Base-by-base conservation (phyloP, 2,329 filamentous ascomycete species). In the Cercospora zeae-maydis region DNA sequence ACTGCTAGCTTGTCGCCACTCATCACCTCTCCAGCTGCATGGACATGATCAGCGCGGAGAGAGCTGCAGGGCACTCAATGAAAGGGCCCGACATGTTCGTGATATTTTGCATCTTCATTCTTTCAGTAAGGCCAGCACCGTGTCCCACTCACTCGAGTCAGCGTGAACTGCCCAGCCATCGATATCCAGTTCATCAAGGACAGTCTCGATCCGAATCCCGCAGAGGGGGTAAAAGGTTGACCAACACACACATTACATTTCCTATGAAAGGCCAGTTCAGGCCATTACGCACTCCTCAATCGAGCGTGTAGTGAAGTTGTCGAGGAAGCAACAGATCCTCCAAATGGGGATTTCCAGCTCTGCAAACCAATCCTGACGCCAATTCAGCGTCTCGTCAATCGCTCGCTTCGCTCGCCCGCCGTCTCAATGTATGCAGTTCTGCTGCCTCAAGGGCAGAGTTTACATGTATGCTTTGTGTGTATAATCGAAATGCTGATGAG, bases 361-460 rank as follows among this genome's bases (percentile, higher is more conserved):
- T 47, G 34, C 27, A 21, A 58, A 31, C 10, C 24, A 36, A 14
- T 33, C 45, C 36, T 14, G 10, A 19, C 11, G 55, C 39, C 37
- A 4, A 6, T 9, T 14, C 24, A 14, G 24, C 36, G 16, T 30
- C 6, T 31, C 24, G 10, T 31, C 27, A n/a, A 53, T 53, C 49
- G 49, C 30, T 16, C 30, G 11, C 16, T 31, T 27, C 19, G 27
- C 49, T 13, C n/a, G 49, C 13, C 39, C 39, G 34, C 57, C 57
- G 47, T 59, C 11, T 53, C 47, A 47, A 59, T 53, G 45, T 59
- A 59, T 59, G 57, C 57, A 59, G 47, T 59, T 47, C 57, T 59
- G 57, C 57, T 59, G 57, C 57, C 57, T 53, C 8, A 52, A 52
- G 11, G 57, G 57, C 57, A 59, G 57, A 59, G 57, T 39, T 51